Base-by-base conservation (phyloP, 2,329 filamentous ascomycete genomes). In the Aspergillus brasiliensis region DNA sequence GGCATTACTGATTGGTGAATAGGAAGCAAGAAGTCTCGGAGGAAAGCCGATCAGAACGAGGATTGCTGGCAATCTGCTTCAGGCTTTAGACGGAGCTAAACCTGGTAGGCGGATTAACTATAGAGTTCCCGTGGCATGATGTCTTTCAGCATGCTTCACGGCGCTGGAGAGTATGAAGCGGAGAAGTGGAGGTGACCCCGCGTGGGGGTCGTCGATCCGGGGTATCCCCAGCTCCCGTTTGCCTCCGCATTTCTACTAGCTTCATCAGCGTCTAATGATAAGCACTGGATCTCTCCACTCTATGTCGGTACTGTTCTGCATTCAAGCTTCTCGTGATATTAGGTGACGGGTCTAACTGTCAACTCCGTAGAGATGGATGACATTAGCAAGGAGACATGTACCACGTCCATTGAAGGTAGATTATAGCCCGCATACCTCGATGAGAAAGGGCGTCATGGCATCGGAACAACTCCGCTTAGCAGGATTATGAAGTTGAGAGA, bases 101-200 rank as follows among this genome's bases (percentile, higher is more conserved):
- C n/a, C 17, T 23, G 17, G 21, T 53, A 40, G 37, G n/a, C 10
- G 51, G 34, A 34, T 23, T 27, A 23, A 44, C 5, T 44, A 23
- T 7, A 23, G 19, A n/a, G n/a, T 10, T 17, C 19, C 8, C 5
- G 21, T 19, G 13, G 21, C 31, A 23, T 40, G 51, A 38, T 21
- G 19, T 46, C 38, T 10, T 55, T 10, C n/a, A 55, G n/a, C 46
- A 49, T 34, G 27, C 46, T 15, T 21, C 19, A 28, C 6, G 7
- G 19, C 40, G 28, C 8, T 38, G 15, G 51, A 27, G 8, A 21
- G 19, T 44, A 28, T 15, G 38, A 54, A 27, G 52, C 52, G 52
- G 38, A 28, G 52, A 55, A 55, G 52, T 55, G 40, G 52, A 54
- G 37, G 23, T 17, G 25, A 44, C 52, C 52, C 38, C 38, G 52